Evolutionary conservation across 768 basidiomycete species (phyloP).

Genomic region (Tylopilus sp.): DNA sequence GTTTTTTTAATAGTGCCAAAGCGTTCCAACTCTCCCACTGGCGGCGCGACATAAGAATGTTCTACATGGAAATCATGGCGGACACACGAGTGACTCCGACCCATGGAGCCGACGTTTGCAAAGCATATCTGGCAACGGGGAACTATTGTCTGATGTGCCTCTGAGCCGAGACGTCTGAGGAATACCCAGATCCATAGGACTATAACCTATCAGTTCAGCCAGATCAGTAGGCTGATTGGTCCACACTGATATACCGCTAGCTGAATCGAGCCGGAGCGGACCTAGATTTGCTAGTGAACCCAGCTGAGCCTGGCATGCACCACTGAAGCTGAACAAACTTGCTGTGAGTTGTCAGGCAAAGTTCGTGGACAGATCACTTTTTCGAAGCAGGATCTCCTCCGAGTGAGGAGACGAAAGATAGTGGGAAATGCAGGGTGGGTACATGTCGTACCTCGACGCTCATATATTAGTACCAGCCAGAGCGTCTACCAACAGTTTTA

Average conservation of each 20-base stretch:
- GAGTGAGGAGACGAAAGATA: neutral
- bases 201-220: too few relatives aligned
- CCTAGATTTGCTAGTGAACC: too few relatives aligned
- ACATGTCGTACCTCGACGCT: too few relatives aligned
- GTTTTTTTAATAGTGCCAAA: conserved; percentile 1
- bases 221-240: neutral
- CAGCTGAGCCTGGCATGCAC: neutral
- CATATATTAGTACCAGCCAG: neutral
- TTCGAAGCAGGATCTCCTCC: neutral
- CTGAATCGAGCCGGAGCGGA: neutral
- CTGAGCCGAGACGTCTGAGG: neutral
- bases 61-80: neutral
- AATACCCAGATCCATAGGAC: too few relatives aligned
- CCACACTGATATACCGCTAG: neutral
- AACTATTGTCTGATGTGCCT: neutral
- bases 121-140: neutral
- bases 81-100: neutral
- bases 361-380: neutral
- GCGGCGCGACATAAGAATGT: neutral
- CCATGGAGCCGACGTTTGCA: neutral
- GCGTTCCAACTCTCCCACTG: conserved; percentile 11
- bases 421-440: neutral
- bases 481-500: too few relatives aligned
- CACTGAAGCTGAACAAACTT: neutral
- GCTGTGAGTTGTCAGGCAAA: neutral